phyloP scores from a whole-genome alignment of 805 yeast species.

The Yamadazyma nakazawae region DNA sequence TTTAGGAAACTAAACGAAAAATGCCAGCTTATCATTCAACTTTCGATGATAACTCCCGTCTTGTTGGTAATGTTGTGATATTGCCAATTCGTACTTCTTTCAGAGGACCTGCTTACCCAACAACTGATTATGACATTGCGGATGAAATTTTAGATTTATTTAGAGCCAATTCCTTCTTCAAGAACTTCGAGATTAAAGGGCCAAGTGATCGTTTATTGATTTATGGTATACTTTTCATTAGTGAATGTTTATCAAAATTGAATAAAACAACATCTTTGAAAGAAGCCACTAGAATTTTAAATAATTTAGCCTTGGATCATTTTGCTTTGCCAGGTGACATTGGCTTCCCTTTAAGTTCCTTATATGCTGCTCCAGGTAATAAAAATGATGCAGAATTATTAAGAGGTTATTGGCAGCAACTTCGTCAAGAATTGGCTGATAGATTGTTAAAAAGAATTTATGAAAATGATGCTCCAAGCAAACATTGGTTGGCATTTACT shows the following conservation, averaged over 20 bases:
- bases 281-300: constrained; percentile 67
- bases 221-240: constrained; percentile 86
- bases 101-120: constrained; percentile 87
- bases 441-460: constrained; percentile 76
- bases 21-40: constrained; percentile 80
- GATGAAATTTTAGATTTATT: constrained; percentile 91
- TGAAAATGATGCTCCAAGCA: constrained; percentile 65
- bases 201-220: constrained; percentile 90
- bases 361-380: constrained; percentile 70
- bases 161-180: constrained; percentile 94
- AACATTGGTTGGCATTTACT: constrained; percentile 94
- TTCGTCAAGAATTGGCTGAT: constrained; percentile 88
- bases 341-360: constrained; percentile 85
- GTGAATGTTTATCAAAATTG: constrained; percentile 75
- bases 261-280: constrained; percentile 44
- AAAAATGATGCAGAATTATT: constrained; percentile 75
- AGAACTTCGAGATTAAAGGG: constrained; percentile 94
- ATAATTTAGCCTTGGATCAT: constrained; percentile 81
- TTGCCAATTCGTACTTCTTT: constrained; percentile 79
- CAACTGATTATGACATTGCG: constrained; percentile 77
- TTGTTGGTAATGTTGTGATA: constrained; percentile 77
- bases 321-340: constrained; percentile 94
- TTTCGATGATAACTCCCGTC: constrained; percentile 56
- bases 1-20: no score
- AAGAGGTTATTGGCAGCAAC: constrained; percentile 80